Conservation (phyloP, 2,329 filamentous ascomycete species). For the Dothistroma septosporum region DNA sequence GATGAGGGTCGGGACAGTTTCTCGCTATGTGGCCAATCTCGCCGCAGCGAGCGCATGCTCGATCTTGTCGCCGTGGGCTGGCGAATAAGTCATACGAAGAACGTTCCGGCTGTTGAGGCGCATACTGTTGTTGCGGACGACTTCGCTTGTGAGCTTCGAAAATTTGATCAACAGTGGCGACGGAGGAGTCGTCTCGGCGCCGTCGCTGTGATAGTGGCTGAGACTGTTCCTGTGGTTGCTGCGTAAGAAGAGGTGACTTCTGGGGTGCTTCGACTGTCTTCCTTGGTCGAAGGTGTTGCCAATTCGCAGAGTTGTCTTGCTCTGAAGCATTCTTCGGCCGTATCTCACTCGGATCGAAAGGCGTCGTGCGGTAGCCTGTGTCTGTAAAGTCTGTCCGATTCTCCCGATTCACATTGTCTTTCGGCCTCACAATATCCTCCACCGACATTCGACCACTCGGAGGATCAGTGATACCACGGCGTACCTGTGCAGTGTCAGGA, state of each 20-base stretch:
- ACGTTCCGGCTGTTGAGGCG: not conserved
- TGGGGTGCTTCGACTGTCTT: not conserved
- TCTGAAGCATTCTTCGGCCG: slow-evolving; percentile 4
- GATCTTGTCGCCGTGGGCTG: not conserved
- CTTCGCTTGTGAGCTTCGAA: slow-evolving; percentile 12
- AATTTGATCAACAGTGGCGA: slow-evolving; percentile 9
- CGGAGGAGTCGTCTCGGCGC: slow-evolving; percentile 1
- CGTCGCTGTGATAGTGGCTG: not conserved
- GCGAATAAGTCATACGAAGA: not conserved
- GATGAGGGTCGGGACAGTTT: slow-evolving; percentile 2
- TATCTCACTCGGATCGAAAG: slow-evolving; percentile 20
- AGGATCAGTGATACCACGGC: not conserved
- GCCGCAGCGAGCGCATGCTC: slow-evolving; percentile 10
- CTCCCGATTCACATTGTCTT: not conserved
- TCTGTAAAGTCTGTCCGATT: not conserved
- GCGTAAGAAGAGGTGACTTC: not conserved
- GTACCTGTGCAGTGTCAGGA: not conserved
- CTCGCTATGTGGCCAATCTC: slow-evolving; percentile 1
- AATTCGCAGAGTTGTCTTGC: slow-evolving; percentile 20
- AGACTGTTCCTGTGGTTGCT: slow-evolving; percentile 3
- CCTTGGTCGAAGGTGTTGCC: slow-evolving; percentile 27
- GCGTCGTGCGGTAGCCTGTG: slow-evolving; percentile 21
- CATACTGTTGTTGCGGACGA: not conserved
- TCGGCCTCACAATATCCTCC: not conserved
- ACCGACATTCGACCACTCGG: not conserved